phyloP scores from a whole-genome alignment of 2,329 filamentous ascomycete species.

The Kalmusia sp. region DNA sequence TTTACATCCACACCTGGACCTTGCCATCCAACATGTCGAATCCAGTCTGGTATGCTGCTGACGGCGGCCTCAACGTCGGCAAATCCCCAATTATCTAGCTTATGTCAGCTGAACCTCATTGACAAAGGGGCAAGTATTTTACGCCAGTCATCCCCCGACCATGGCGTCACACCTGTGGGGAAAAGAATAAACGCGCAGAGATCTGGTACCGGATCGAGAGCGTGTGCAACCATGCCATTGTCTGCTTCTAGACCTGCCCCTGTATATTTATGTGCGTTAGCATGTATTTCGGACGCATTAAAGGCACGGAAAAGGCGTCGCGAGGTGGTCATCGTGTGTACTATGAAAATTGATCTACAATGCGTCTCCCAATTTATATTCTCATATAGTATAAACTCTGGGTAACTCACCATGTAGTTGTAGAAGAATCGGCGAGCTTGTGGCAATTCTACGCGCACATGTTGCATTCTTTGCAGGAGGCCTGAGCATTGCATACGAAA shows the following conservation, averaged over 20 bases:
- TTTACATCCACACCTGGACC: conserved; percentile 54
- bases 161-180: conserved; percentile 64
- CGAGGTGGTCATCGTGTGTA: no score
- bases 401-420: conserved; percentile 54
- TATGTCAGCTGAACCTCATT: conserved; percentile 8
- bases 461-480: conserved; percentile 55
- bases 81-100: conserved; percentile 61
- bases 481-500: conserved; percentile 65
- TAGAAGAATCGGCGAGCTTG: conserved; percentile 57
- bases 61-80: conserved; percentile 63
- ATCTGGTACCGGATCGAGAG: conserved; percentile 58
- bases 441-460: conserved; percentile 24
- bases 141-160: conserved; percentile 69
- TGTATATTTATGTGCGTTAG: background rate
- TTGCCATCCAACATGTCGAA: conserved; percentile 55
- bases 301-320: no score
- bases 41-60: conserved; percentile 58
- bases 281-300: no score
- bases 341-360: no score
- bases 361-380: no score
- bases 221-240: conserved; percentile 53
- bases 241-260: conserved; percentile 64
- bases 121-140: conserved; percentile 20
- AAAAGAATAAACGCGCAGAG: conserved; percentile 63
- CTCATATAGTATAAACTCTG: no score